Percentiles rank a stretch among this genome's conserved stretches.
These are phyloP conservation scores for Pulveroboletus ravenelii DNA, from an alignment of 768 basidiomycete species.

Conservation along the genomic window DNA sequence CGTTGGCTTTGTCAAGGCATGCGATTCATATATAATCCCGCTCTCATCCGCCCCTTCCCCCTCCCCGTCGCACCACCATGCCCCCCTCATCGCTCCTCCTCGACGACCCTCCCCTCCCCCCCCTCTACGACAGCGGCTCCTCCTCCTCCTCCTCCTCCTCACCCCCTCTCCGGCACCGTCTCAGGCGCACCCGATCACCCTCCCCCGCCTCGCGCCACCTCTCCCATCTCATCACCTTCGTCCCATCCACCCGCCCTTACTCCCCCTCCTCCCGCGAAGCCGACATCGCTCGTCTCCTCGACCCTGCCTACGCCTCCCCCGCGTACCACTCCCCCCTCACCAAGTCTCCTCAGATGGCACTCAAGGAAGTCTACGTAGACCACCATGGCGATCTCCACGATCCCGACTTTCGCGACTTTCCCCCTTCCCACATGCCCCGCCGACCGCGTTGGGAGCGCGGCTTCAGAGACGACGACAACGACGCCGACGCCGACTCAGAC, in stretches of 20 bases:
- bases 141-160: constrained; percentile 18
- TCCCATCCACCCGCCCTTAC: constrained; percentile 24
- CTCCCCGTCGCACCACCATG: background rate
- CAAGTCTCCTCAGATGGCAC: constrained; percentile 11
- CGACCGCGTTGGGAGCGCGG: constrained; percentile 35
- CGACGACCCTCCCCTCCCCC: constrained; percentile 8
- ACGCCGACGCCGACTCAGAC: constrained; percentile 18
- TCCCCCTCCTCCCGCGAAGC: constrained; percentile 38
- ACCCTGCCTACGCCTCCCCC: constrained; percentile 52
- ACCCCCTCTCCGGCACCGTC: constrained; percentile 20
- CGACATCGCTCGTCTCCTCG: constrained; percentile 60
- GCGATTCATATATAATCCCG: constrained; percentile 29
- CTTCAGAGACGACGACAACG: constrained; percentile 26
- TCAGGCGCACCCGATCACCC: constrained; percentile 22
- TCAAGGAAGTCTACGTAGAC: constrained; percentile 50
- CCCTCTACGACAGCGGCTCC: constrained; percentile 17
- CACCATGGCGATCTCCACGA: constrained; percentile 59
- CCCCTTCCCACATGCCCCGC: constrained; percentile 29
- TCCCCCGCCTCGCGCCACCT: constrained; percentile 27
- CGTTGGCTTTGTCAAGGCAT: constrained; percentile 23
- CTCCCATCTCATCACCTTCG: constrained; percentile 1
- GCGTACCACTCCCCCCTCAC: constrained; percentile 23
- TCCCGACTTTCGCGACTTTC: constrained; percentile 65
- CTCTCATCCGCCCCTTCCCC: constrained; percentile 13
- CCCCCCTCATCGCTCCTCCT: background rate